Base-by-base conservation (phyloP, 1,139 yeast genomes). In the Diutina rugosa region DNA sequence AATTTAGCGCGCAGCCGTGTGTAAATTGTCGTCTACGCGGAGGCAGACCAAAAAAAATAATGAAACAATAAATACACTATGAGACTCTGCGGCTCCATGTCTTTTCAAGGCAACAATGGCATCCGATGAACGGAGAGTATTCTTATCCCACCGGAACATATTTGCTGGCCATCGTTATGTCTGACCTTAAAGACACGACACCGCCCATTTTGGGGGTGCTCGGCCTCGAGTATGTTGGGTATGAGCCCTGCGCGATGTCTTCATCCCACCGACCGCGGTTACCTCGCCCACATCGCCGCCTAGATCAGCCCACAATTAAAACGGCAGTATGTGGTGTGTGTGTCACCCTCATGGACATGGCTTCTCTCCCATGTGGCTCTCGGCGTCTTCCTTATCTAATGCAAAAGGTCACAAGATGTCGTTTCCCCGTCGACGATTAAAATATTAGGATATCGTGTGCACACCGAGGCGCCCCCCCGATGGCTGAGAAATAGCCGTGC, bases 11-110 rank as follows among this genome's bases (percentile, higher is more conserved):
- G 32, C 32, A 48, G 51, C 51, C 51, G 51, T 48, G 51, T 48
- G 32, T 18, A 44, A 44, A 44, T 44, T 44, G 46, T 48, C 51
- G 51, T 48, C 51, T 21, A 48, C 38, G 51, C 51, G 38, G 51
- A 28, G 28, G 14, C 30, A 48, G 14, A 29, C 28, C 9, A 48
- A 21, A 46, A 46, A 46, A 46, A 21, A 44, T n/a, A n/a, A 18
- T 16, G 5, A 44, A 3, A 10, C 10, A 35, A 35, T 10, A 35
- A 35, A 35, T 6, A 35, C 41, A 21, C 26, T 21, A 3, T 21
- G 26, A 21, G 26, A 35, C 41, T 35, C n/a, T 35, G 41, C n/a
- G 6, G 14, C 14, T 35, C 12, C 14, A n/a, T 12, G 41, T 10
- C 41, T 35, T 35, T n/a, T 10, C 41, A 7, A 35, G 41, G 41